A percentile compares a stretch with the other conserved stretches of the same genome.
These are phyloP conservation scores for Phialemoniopsis sp. DNA, from an alignment of 2,329 filamentous ascomycete genomes.

Conservation along the genomic window DNA sequence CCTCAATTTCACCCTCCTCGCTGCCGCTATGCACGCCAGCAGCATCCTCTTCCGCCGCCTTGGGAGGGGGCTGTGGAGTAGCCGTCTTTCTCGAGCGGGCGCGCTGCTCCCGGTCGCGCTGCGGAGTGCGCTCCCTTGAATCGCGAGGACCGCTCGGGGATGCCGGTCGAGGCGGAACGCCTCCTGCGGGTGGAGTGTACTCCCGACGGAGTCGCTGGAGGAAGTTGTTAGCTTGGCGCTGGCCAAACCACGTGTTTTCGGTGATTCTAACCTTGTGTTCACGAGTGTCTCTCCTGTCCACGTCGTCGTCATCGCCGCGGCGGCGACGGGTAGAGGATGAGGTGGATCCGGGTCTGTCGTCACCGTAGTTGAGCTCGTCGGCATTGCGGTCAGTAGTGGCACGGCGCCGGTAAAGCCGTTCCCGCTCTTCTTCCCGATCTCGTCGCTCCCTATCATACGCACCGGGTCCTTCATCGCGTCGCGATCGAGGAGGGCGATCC, in stretches of 20 bases:
- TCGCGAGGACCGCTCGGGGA: neutral
- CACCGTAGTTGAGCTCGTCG: constrained; percentile 89
- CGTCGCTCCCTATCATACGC: constrained; percentile 83
- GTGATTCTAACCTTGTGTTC: constrained; percentile 57
- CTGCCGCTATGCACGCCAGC: constrained; percentile 75
- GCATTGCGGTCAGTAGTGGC: constrained; percentile 60
- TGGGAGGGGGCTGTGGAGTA: constrained; percentile 32
- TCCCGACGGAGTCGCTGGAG: constrained; percentile 54
- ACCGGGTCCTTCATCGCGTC: constrained; percentile 57
- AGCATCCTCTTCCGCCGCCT: constrained; percentile 45
- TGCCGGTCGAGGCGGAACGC: no score
- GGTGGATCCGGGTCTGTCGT: constrained; percentile 53
- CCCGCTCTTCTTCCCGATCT: constrained; percentile 85
- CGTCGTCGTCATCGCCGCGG: constrained; percentile 71
- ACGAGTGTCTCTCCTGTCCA: constrained; percentile 60
- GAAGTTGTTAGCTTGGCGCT: constrained; percentile 18
- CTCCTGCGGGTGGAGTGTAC: constrained; percentile 28
- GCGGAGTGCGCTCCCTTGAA: constrained; percentile 55
- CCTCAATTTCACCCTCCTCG: constrained; percentile 97
- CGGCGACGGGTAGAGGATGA: constrained; percentile 61
- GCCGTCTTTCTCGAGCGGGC: constrained; percentile 1
- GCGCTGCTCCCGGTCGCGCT: constrained; percentile 43
- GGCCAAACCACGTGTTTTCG: neutral
- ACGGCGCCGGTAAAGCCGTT: constrained; percentile 81
- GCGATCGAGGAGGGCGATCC: constrained; percentile 47